Evolutionary conservation across 805 yeast genomes (phyloP), one percentile per base, ranked within the genome.

Genomic region (Debaryomyces prosopidis): DNA sequence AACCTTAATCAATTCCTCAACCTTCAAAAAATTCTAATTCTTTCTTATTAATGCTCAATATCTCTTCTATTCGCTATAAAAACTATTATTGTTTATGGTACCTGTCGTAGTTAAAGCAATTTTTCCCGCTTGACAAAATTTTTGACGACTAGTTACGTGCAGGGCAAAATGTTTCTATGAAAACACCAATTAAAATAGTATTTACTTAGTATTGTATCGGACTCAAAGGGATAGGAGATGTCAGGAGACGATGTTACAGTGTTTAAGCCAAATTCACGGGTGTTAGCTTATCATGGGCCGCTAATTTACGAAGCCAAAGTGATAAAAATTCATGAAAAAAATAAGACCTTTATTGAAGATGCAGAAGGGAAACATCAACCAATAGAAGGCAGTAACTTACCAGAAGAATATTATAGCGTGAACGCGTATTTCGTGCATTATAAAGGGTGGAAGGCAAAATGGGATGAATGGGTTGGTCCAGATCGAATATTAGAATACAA

Each of bases 391-490:
- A 46, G 51, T 9, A 56, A 58, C 14, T 48, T 62, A 33, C 68
- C 66, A 11, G 60, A 53, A 12, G 55, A 57, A n/a, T 49, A 64
- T 30, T 45, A 53, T 5, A 63, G 58, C 4, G 45, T 50, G n/a
- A 53, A 62, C 38, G 59, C 82, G 26, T 91, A 82, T 65, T 83
- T 73, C 53, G 80, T 92, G 14, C 99, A 94, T 60, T 92, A 92
- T 65, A 86, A 85, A 54, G 98, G 99, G 2, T 92, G 99, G 99
- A 92, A 91, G 58, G 66, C 84, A 14, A 83, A 90, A 47, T 92
- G 97, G 96, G 98, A 92, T 61, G 99, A 92, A 64, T 92, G 99
- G 99, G 92, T 92, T 1, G 77, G 79, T 1, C 64, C 66, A 6
- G 83, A 80, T 33, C 69, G 98, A 30, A 77, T 92, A 5, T 70